Evolutionary conservation across 306 rosid species (phyloP), one percentile per base, ranked within the genome.

Genomic region (Cucumis melo): DNA sequence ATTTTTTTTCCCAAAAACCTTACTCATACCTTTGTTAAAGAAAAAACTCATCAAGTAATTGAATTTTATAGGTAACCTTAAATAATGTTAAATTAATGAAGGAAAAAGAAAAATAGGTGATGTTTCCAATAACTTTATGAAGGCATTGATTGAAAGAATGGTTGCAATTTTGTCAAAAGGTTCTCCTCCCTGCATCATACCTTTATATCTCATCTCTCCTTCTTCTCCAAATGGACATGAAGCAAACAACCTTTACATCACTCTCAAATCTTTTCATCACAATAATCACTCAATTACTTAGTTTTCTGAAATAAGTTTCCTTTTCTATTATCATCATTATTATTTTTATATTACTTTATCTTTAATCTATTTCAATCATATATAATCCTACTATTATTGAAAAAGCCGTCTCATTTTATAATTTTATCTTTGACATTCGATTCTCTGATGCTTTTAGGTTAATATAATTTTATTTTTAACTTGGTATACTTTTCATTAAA

Each of bases 151-250:
- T 38, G 24, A 0, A 38, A 64, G 50, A 64, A 38, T 64, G 50
- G 72, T 64, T 64, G 50, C 72, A 64, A 63, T 8, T 64, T 64
- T 64, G 72, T 64, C 72, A 64, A 64, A 64, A 64, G 19, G 15
- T 19, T 17, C 0, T 64, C 50, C 72, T 64, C 50, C 72, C 12
- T 2, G 53, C 53, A 36, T 3, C 21, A 64, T 64, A 27, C 72
- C 72, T 64, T 38, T 64, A 38, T 34, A 64, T 64, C 72, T 64
- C 50, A 64, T 64, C 72, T 62, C 44, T 38, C 27, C 17, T 64
- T n/a, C 44, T 63, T 63, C 70, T 63, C 71, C 23, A 63, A 63
- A 32, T 63, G 21, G 71, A 63, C 71, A 14, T 34, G 2, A 17
- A 8, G 2, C 6, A 41, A 64, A 64, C 21, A 38, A 64, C n/a